phyloP scores from a whole-genome alignment of 2,329 filamentous ascomycete species.

The Epichloe scottii region DNA sequence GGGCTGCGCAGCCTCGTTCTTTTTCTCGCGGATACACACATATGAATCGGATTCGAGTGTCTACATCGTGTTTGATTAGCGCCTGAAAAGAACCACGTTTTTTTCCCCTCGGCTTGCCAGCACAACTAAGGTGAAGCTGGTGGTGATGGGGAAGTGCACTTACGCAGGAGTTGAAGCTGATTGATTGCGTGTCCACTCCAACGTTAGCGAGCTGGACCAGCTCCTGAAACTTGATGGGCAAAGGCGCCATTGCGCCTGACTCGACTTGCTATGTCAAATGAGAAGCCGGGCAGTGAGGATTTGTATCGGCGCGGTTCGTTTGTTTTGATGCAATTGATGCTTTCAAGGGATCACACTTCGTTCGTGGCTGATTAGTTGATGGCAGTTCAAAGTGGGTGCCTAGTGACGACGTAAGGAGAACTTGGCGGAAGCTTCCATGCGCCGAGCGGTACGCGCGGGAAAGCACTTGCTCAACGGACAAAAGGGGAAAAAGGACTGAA shows the following conservation, averaged over 20 bases:
- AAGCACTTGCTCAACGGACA: constrained; percentile 4
- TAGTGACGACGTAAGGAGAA: constrained; percentile 13
- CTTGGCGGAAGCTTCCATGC: constrained; percentile 25
- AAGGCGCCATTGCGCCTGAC: constrained; percentile 44
- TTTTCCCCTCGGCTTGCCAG: neutral
- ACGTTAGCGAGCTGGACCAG: constrained; percentile 54
- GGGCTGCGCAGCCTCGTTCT: constrained; percentile 68
- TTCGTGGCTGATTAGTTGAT: constrained; percentile 7
- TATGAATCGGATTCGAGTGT: constrained; percentile 96
- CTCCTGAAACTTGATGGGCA: constrained; percentile 91
- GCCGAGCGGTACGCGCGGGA: constrained; percentile 18
- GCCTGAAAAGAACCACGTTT: neutral
- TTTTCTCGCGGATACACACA: constrained; percentile 93
- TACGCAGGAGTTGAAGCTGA: constrained; percentile 74
- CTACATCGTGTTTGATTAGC: constrained; percentile 30
- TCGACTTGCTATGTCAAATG: constrained; percentile 13
- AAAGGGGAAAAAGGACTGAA: constrained; percentile 7
- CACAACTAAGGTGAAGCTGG: neutral
- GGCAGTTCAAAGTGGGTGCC: constrained; percentile 8
- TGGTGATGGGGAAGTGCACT: neutral
- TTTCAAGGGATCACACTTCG: constrained; percentile 12
- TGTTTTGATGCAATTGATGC: constrained; percentile 10
- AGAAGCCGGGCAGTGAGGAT: constrained; percentile 7
- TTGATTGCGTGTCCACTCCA: constrained; percentile 36
- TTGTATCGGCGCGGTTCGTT: neutral